Percentiles rank a stretch among this genome's conserved stretches.
phyloP scores from a whole-genome alignment of 140 eudicot species.

The Ambrosia hybrid region DNA sequence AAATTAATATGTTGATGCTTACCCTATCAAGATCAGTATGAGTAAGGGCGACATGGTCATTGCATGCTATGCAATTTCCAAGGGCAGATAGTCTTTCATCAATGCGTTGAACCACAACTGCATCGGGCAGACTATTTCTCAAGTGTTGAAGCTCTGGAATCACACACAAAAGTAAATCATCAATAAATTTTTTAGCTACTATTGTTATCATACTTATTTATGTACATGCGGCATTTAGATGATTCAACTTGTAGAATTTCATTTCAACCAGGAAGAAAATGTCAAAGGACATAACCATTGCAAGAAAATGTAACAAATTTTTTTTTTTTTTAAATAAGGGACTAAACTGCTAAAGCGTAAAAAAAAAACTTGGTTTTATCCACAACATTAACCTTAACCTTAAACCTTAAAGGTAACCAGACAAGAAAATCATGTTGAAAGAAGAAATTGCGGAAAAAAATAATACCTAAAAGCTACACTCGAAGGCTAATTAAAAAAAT shows the following conservation, averaged over 20 bases:
- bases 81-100: constrained; percentile 70
- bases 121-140: constrained; percentile 72
- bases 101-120: constrained; percentile 69
- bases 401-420: too few species aligned
- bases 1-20: neutral
- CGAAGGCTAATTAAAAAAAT: neutral
- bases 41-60: constrained; percentile 78
- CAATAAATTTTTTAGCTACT: neutral
- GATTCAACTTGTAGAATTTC: too few species aligned
- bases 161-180: constrained; percentile 4
- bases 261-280: too few species aligned
- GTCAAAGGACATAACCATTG: too few species aligned
- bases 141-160: constrained; percentile 63
- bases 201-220: neutral
- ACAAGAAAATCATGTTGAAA: too few species aligned
- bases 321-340: too few species aligned
- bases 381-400: too few species aligned
- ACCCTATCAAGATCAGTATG: constrained; percentile 78
- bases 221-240: neutral
- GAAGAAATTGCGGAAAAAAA: too few species aligned
- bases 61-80: constrained; percentile 79
- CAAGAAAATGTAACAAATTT: too few species aligned
- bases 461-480: neutral
- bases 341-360: too few species aligned
- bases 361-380: too few species aligned